These are phyloP conservation scores for Mycena venus DNA, from an alignment of 768 basidiomycete species.

Conservation along the genomic window DNA sequence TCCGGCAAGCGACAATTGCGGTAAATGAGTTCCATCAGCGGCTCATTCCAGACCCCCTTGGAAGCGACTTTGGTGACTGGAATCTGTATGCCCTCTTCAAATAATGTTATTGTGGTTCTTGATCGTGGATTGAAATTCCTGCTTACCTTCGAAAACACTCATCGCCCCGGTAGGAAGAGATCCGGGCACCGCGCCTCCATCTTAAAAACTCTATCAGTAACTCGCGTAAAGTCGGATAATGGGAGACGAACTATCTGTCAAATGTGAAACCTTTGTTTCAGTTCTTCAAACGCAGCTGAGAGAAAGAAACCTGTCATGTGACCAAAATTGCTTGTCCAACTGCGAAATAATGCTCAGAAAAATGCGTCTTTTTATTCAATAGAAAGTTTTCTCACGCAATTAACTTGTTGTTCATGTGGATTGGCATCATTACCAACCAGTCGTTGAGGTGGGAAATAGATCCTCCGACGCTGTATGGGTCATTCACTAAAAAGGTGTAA, in stretches of 20 bases:
- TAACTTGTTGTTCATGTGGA: slow-evolving; percentile 26
- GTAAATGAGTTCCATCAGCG: slow-evolving; percentile 26
- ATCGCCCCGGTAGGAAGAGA: slow-evolving; percentile 18
- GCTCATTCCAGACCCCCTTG: slow-evolving; percentile 23
- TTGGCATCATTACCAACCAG: slow-evolving; percentile 29
- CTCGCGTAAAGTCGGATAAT: not conserved
- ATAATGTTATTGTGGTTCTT: not conserved
- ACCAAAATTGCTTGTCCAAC: slow-evolving; percentile 17
- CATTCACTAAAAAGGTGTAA: slow-evolving; percentile 9
- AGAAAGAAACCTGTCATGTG: no score
- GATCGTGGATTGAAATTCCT: not conserved
- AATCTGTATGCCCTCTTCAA: slow-evolving; percentile 27
- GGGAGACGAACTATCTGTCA: not conserved
- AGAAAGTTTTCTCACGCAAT: slow-evolving; percentile 4
- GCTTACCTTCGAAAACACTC: slow-evolving; percentile 20
- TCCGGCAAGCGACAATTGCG: slow-evolving; percentile 29
- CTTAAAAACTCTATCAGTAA: not conserved
- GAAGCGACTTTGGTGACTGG: slow-evolving; percentile 18
- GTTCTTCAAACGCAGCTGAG: no score
- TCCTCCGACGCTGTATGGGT: slow-evolving; percentile 29
- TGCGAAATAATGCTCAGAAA: no score
- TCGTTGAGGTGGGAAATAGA: slow-evolving; percentile 19
- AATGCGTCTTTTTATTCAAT: not conserved
- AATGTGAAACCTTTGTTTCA: no score
- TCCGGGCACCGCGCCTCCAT: slow-evolving; percentile 11